Conservation (phyloP, 495 filamentous ascomycete species). For the Terfezia claveryi region DNA sequence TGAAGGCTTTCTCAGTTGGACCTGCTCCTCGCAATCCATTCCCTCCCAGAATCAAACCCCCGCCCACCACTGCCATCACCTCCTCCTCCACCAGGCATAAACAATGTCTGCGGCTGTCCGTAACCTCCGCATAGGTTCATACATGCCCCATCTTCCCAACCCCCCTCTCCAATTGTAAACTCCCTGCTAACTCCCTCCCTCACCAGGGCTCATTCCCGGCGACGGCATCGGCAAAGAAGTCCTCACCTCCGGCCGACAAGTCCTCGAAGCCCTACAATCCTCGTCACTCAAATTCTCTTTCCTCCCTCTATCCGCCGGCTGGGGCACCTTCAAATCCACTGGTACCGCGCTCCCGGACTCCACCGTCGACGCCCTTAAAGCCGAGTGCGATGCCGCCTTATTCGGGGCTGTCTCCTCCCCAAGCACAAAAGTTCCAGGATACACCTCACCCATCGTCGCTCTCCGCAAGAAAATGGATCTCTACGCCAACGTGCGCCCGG, state of each 20-base stretch:
- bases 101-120: neutral
- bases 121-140: neutral
- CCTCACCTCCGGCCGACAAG: constrained; percentile 75
- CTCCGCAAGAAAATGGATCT: constrained; percentile 86
- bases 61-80: neutral
- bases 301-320: constrained; percentile 75
- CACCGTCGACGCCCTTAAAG: constrained; percentile 64
- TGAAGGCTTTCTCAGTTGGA: too few relatives aligned
- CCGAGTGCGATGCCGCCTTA: constrained; percentile 84
- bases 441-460: constrained; percentile 92
- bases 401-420: constrained; percentile 89
- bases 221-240: constrained; percentile 98
- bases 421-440: constrained; percentile 67
- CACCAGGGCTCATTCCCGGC: constrained; percentile 77
- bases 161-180: constrained; percentile 16
- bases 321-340: constrained; percentile 72
- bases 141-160: neutral
- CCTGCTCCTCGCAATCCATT: neutral
- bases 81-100: neutral
- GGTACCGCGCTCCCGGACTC: constrained; percentile 71
- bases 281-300: constrained; percentile 83
- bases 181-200: constrained; percentile 29
- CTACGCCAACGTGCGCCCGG: constrained; percentile 92
- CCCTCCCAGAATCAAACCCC: neutral
- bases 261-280: constrained; percentile 79